Conservation (phyloP, 306 rosid genomes). For the Calophaca sinica region DNA sequence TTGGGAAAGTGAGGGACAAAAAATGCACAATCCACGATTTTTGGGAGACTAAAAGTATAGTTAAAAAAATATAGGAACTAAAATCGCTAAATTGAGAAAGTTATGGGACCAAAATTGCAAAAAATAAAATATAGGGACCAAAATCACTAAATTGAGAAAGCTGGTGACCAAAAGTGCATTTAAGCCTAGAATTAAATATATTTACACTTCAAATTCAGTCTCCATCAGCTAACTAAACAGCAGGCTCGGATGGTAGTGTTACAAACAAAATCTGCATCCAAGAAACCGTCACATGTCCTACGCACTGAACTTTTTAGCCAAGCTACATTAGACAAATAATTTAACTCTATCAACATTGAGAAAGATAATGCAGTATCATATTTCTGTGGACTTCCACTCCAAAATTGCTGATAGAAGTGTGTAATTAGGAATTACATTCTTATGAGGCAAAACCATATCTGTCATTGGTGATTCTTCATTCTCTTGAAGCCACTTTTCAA, state of each 20-base stretch:
- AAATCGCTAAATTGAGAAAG: too few relatives aligned
- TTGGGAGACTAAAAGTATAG: too few relatives aligned
- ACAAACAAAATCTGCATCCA: slow-evolving; percentile 33
- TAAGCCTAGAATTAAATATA: slow-evolving; percentile 43
- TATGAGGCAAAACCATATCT: slow-evolving; percentile 68
- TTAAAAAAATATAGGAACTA: too few relatives aligned
- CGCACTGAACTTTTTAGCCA: neutral
- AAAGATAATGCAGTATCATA: slow-evolving; percentile 32
- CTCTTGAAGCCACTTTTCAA: slow-evolving; percentile 71
- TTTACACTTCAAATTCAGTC: slow-evolving; percentile 37
- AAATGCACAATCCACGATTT: too few relatives aligned
- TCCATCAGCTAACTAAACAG: neutral
- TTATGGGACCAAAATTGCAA: too few relatives aligned
- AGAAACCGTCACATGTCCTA: slow-evolving; percentile 8
- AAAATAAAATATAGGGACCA: too few relatives aligned
- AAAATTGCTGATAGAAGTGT: slow-evolving; percentile 85
- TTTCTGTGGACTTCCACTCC: slow-evolving; percentile 77
- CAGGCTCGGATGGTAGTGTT: neutral
- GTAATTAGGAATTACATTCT: slow-evolving; percentile 79
- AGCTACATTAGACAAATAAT: slow-evolving; percentile 27
- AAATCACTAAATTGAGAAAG: too few relatives aligned
- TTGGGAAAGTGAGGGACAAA: too few relatives aligned
- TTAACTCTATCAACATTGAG: neutral
- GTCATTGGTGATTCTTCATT: slow-evolving; percentile 85
- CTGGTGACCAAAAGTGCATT: too few relatives aligned